Percentiles rank a stretch among this genome's conserved stretches.
These are phyloP conservation scores for Pythium sukuiense DNA, from an alignment of 352 stramenopile species.

Conservation along the genomic window DNA sequence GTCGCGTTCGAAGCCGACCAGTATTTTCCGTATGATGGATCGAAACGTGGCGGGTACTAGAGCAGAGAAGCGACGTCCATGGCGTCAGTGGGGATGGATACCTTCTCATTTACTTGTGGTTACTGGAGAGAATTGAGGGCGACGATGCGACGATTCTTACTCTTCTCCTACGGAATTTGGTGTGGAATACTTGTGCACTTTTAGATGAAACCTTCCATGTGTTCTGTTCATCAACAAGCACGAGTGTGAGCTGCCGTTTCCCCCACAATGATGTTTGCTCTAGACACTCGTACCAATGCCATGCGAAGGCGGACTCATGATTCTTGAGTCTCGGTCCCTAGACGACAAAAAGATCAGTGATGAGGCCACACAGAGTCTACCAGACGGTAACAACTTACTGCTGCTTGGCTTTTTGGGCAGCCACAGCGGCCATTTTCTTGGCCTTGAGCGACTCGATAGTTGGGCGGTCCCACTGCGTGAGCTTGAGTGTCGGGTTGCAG, in stretches of 20 bases:
- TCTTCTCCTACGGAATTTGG: background rate
- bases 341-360: background rate
- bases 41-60: conserved; percentile 31
- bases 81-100: background rate
- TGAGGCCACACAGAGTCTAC: background rate
- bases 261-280: background rate
- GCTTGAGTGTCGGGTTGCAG: conserved; percentile 66
- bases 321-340: conserved; percentile 24
- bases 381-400: conserved; percentile 25
- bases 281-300: conserved; percentile 22
- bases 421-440: conserved; percentile 52
- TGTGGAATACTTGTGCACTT: background rate
- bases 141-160: background rate
- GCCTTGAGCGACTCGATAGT: conserved; percentile 58
- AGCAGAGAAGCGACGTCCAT: background rate
- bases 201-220: conserved; percentile 73
- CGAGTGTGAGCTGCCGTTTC: conserved; percentile 2
- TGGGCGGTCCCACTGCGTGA: conserved; percentile 87
- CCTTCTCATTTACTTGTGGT: background rate
- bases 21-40: conserved; percentile 57
- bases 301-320: conserved; percentile 30
- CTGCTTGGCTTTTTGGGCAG: conserved; percentile 40
- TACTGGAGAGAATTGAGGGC: background rate
- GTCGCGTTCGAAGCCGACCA: conserved; percentile 16
- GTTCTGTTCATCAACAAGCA: conserved; percentile 28